A percentile compares a stretch with the other conserved stretches of the same genome.
phyloP scores from a whole-genome alignment of 371 early-diverging fungal genomes.

The Mucor sp. region DNA sequence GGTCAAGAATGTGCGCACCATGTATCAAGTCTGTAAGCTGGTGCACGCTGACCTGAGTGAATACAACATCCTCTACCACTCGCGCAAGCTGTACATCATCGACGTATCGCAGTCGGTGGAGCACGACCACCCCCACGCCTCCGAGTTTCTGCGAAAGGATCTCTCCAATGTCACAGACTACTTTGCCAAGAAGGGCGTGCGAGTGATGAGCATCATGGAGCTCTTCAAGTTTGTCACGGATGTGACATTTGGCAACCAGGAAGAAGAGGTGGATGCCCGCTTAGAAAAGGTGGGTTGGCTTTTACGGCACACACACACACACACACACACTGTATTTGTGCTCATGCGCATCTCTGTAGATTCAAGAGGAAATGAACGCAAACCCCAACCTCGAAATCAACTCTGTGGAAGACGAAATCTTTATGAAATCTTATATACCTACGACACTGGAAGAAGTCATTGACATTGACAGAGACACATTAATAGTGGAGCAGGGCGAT shows the following conservation, averaged over 20 bases:
- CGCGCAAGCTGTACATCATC: constrained; percentile 86
- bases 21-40: constrained; percentile 95
- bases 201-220: constrained; percentile 81
- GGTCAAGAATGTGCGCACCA: constrained; percentile 86
- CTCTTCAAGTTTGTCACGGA: constrained; percentile 92
- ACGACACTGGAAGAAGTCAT: constrained; percentile 90
- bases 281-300: constrained; percentile 54
- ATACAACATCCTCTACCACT: constrained; percentile 97
- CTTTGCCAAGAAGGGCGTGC: constrained; percentile 85
- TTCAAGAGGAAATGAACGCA: constrained; percentile 38
- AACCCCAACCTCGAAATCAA: constrained; percentile 40
- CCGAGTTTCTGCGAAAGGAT: constrained; percentile 97
- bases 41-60: constrained; percentile 99
- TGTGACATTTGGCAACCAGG: constrained; percentile 57
- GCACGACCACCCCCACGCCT: constrained; percentile 98
- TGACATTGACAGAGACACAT: constrained; percentile 86
- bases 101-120: constrained; percentile 99
- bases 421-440: constrained; percentile 91
- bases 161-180: constrained; percentile 95
- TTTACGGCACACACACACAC: too few relatives aligned
- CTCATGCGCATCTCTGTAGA: constrained; percentile 11
- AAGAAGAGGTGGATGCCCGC: constrained; percentile 67
- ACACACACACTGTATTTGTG: too few relatives aligned
- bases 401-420: constrained; percentile 87
- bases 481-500: constrained; percentile 72